phyloP scores from a whole-genome alignment of 2,329 filamentous ascomycete genomes.

The Tetracladium maxilliforme region DNA sequence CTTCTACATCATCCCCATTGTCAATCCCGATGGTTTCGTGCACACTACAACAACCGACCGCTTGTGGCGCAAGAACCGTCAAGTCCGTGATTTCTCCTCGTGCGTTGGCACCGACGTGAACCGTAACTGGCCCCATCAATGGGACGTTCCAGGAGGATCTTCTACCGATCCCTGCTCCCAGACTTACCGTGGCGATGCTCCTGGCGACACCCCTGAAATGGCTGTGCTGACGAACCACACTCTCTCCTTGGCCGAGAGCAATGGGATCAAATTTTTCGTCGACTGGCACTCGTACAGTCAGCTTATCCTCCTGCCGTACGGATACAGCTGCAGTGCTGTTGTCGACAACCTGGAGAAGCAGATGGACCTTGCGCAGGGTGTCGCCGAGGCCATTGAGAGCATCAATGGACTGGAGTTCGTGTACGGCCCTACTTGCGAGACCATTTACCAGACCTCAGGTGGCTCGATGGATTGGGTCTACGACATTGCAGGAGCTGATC shows the following conservation, averaged over 20 bases:
- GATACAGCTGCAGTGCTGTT: conserved; percentile 36
- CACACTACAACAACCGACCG: conserved; percentile 41
- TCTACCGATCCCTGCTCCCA: conserved; percentile 35
- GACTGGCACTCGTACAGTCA: conserved; percentile 53
- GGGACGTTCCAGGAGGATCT: conserved; percentile 29
- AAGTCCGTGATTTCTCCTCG: conserved; percentile 18
- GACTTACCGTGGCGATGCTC: conserved; percentile 28
- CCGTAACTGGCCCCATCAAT: conserved; percentile 39
- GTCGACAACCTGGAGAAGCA: conserved; percentile 31
- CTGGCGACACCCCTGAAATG: conserved; percentile 35
- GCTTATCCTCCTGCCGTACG: conserved; percentile 45
- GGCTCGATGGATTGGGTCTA: conserved; percentile 26
- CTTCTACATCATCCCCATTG: conserved; percentile 48
- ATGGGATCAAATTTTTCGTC: conserved; percentile 45
- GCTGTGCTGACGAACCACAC: conserved; percentile 31
- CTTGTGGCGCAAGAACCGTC: conserved; percentile 48
- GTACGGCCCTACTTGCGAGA: conserved; percentile 36
- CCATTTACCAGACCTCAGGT: conserved; percentile 42
- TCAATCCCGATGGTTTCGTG: conserved; percentile 48
- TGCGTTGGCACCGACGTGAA: conserved; percentile 40
- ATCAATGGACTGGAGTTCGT: conserved; percentile 29
- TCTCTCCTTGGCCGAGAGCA: conserved; percentile 20
- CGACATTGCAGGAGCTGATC: conserved; percentile 17
- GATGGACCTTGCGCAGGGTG: conserved; percentile 29
- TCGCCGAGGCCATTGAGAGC: conserved; percentile 37